Evolutionary conservation across 2,329 filamentous ascomycete species (phyloP).

Genomic region (Plenodomus biglobosus): DNA sequence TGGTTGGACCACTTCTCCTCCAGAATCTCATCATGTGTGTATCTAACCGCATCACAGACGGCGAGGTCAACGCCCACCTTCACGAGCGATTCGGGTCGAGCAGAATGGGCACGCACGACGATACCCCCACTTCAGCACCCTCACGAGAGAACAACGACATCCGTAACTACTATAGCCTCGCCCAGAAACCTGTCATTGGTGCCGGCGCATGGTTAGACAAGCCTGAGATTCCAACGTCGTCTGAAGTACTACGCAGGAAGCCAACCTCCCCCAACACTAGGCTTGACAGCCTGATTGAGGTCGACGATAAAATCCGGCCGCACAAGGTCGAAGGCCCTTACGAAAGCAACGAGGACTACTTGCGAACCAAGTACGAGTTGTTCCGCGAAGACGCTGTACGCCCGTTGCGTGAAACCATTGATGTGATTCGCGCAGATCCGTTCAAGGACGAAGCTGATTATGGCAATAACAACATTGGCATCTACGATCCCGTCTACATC

Average conservation of each 20-base stretch:
- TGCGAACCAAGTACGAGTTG: conserved; percentile 73
- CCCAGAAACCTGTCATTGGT: conserved; percentile 18
- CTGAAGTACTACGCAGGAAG: conserved; percentile 51
- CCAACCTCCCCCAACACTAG: conserved; percentile 1
- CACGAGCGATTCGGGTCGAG: conserved; percentile 14
- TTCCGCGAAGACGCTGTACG: conserved; percentile 73
- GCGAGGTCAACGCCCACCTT: conserved; percentile 20
- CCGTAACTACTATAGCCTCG: conserved; percentile 25
- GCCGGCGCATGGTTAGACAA: conserved; percentile 31
- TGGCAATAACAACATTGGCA: conserved; percentile 34
- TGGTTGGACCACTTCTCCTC: not conserved
- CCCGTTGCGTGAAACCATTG: conserved; percentile 68
- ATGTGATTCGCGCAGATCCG: conserved; percentile 33
- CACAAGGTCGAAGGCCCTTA: conserved; percentile 55
- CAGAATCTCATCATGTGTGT: not conserved
- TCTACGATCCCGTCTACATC: conserved; percentile 61
- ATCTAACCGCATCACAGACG: conserved; percentile 7
- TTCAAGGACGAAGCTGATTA: conserved; percentile 55
- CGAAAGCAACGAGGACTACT: conserved; percentile 63
- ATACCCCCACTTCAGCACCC: conserved; percentile 13
- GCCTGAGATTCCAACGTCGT: conserved; percentile 58
- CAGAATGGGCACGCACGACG: conserved; percentile 11
- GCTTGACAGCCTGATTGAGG: conserved; percentile 20
- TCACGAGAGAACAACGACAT: conserved; percentile 28
- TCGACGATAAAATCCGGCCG: conserved; percentile 22